A percentile compares a stretch with the other conserved stretches of the same genome.
These are phyloP conservation scores for Phylloporus rhodoxanthus DNA, from an alignment of 768 basidiomycete genomes.

Conservation along the genomic window DNA sequence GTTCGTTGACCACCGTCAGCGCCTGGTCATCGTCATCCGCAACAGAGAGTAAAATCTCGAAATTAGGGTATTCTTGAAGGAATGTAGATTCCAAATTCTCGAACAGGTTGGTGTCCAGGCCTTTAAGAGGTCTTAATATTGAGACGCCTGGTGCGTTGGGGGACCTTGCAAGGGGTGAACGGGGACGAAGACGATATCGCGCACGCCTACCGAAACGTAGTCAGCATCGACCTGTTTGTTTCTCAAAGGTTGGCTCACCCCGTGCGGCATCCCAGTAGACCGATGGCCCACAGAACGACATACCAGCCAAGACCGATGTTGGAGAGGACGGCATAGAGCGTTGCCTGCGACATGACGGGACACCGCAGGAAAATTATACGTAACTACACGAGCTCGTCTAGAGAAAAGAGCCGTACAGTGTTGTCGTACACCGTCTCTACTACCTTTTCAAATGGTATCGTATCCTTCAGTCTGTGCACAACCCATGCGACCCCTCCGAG, in stretches of 20 bases:
- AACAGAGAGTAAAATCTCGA: constrained; percentile 86
- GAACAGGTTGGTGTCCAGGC: constrained; percentile 90
- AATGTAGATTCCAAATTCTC: constrained; percentile 96
- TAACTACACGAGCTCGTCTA: constrained; percentile 34
- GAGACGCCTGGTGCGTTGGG: constrained; percentile 77
- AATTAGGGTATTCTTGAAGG: constrained; percentile 84
- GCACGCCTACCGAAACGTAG: constrained; percentile 47
- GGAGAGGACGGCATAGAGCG: constrained; percentile 21
- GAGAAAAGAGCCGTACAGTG: constrained; percentile 52
- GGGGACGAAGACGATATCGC: constrained; percentile 65
- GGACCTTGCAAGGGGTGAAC: constrained; percentile 53
- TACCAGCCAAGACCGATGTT: constrained; percentile 57
- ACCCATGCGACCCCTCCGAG: constrained; percentile 73
- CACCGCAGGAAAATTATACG: constrained; percentile 3
- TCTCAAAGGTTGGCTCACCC: constrained; percentile 48
- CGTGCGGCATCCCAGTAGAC: constrained; percentile 58
- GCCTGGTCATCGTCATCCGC: constrained; percentile 89
- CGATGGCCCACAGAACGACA: constrained; percentile 53
- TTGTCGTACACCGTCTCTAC: constrained; percentile 58
- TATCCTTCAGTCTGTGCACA: constrained; percentile 43
- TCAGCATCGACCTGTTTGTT: constrained; percentile 1
- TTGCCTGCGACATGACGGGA: constrained; percentile 12
- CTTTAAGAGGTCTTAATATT: constrained; percentile 90
- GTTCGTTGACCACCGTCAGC: constrained; percentile 69
- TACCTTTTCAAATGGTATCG: constrained; percentile 47